Percentiles rank a stretch among this genome's conserved stretches.
Evolutionary conservation across 2,329 filamentous ascomycete genomes (phyloP).

Genomic region (Trichoderma sp.): DNA sequence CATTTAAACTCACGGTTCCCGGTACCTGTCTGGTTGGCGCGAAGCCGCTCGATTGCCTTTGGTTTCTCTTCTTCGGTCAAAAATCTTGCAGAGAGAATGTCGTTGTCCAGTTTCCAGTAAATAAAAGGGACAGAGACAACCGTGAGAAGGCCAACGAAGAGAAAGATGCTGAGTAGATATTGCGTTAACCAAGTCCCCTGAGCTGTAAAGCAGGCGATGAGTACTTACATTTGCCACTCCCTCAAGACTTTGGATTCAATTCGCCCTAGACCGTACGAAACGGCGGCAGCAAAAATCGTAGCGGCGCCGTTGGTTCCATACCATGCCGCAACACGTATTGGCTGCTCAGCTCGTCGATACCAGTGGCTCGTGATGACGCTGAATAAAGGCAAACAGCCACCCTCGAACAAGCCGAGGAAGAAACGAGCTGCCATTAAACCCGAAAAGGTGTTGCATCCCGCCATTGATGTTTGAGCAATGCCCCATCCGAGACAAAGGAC

Average conservation of each 20-base stretch:
- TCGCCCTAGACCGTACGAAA: constrained; percentile 58
- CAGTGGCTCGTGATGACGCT: constrained; percentile 48
- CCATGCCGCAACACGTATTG: constrained; percentile 63
- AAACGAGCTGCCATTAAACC: constrained; percentile 50
- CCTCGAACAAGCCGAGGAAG: constrained; percentile 49
- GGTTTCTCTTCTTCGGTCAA: constrained; percentile 65
- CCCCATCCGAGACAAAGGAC: constrained; percentile 46
- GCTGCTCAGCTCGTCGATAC: constrained; percentile 56
- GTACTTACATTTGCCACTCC: constrained; percentile 28
- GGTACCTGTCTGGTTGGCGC: constrained; percentile 73
- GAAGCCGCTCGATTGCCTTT: constrained; percentile 68
- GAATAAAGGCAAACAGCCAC: constrained; percentile 50
- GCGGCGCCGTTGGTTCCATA: constrained; percentile 61
- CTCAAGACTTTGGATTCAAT: constrained; percentile 37
- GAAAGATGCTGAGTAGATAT: constrained; percentile 42
- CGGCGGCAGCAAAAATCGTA: constrained; percentile 54
- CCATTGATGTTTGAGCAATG: constrained; percentile 44
- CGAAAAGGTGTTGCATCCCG: constrained; percentile 47
- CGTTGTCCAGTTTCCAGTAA: constrained; percentile 60
- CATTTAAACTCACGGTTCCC: constrained; percentile 68
- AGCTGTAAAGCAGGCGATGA: neutral
- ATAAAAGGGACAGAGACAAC: constrained; percentile 56
- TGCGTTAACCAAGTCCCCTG: neutral
- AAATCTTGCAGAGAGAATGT: constrained; percentile 54
- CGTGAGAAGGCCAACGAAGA: constrained; percentile 61